Conservation (phyloP, 75 land plant species). For the Cunninghamia lanceolata region DNA sequence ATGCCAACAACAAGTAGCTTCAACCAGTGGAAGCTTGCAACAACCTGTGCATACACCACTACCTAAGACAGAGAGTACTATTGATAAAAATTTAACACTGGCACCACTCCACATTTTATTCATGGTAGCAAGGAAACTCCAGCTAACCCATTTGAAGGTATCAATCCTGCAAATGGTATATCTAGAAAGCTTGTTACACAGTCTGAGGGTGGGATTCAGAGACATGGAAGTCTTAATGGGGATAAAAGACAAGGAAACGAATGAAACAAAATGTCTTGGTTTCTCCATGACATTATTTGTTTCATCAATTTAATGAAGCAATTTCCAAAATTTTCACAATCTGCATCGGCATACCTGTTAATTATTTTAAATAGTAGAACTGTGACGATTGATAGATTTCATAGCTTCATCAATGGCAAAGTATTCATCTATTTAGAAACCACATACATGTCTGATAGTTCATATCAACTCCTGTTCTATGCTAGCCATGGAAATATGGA, state of each 20-base stretch:
- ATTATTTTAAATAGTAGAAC: too few relatives aligned
- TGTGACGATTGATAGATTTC: too few relatives aligned
- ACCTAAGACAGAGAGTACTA: conserved; percentile 16
- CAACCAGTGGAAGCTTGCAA: conserved; percentile 29
- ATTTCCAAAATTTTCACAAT: too few relatives aligned
- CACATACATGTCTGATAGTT: conserved; percentile 3
- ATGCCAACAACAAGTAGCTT: conserved; percentile 60
- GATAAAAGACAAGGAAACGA: conserved; percentile 23
- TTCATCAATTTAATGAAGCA: too few relatives aligned
- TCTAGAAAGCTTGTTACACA: conserved; percentile 32
- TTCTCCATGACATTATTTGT: too few relatives aligned
- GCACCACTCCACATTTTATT: conserved; percentile 30
- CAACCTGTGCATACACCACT: conserved; percentile 27
- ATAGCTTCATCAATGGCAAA: too few relatives aligned
- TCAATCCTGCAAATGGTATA: conserved; percentile 22
- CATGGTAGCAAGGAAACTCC: conserved; percentile 19
- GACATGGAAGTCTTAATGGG: conserved; percentile 43
- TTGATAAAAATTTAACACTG: conserved; percentile 36
- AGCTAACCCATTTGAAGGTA: conserved; percentile 25
- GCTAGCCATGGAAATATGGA: conserved; percentile 49
- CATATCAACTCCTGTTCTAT: conserved; percentile 39
- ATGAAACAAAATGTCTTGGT: too few relatives aligned
- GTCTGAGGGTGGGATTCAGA: conserved; percentile 25
- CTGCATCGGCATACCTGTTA: too few relatives aligned
- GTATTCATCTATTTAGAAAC: too few relatives aligned